Base-by-base conservation (phyloP, 1,284 basidiomycete genomes). In the Cystobasidium sp. region DNA sequence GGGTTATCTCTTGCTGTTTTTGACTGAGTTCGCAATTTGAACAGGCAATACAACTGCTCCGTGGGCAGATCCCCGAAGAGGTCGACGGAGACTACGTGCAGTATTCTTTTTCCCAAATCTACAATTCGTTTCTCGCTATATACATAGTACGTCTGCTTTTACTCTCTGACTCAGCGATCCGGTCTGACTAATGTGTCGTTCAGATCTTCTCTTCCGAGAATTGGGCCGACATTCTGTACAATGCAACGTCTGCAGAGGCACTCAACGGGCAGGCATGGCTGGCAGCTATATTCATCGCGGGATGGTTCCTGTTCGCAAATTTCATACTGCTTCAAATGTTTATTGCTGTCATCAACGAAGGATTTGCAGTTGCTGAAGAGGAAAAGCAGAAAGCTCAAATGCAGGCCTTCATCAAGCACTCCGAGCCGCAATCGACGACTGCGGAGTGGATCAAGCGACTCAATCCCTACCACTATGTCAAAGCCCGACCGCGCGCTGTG, bases 291-390 rank as follows among this genome's bases (percentile, higher is more conserved):
- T 95, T 97, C 82, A 79, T 98, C 16, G 84, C 88, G 14, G 87
- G 86, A 6, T 99, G 96, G 96, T 88, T 97, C 84, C 84, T 97
- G 63, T 95, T 99, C 78, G 89, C 93, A 1, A 96, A 96, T 81
- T 96, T 95, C 84, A 94, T 97, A 79, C 86, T 98, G n/a, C 82
- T 97, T 72, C 94, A 97, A 80, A 93, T 98, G 90, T 97, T 98
- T 85, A 94, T 99, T 80, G 96, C 95, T 46, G 95, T 98, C 68
- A 95, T 99, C 86, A 94, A 97, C 82, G 95, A 97, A 85, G 97
- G 97, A 83, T 98, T 98, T 79, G 87, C 91, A 55, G 88, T 97
- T 4, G 93, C 94, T 0, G 96, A 98, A 80, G 93, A 96, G 49
- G 77, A 77, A 37, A 80, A 80, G 81, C 87, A 90, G 59, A 97